Base-by-base conservation (phyloP, 2,329 filamentous ascomycete genomes). In the Magnaporthiopsis incrustans region DNA sequence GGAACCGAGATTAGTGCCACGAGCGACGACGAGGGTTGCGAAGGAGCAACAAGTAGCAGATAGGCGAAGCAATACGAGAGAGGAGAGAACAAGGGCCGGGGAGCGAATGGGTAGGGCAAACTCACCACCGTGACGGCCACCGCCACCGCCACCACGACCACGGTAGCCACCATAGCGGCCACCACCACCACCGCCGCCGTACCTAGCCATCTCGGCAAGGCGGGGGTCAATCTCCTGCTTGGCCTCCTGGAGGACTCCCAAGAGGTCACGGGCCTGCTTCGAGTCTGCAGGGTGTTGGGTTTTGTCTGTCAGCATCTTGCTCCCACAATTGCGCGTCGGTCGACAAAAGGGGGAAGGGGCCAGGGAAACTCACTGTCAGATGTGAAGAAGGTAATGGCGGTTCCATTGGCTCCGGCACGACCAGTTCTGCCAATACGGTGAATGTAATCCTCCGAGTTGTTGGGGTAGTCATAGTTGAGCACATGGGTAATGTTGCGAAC, bases 401-500 rank as follows among this genome's bases (percentile, higher is more conserved):
- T 98, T 81, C 95, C 95, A 69, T 89, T 91, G 73, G 89, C 89
- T 81, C 95, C 95, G 75, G 95, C 94, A 83, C 94, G 91, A 73
- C 95, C 94, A 72, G 95, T 98, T 81, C 95, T 90, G 73, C 95
- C 95, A 78, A 94, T 95, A 77, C 95, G 90, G 77, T 97, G 95
- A 71, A 98, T 96, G 74, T 98, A 98, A 76, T 98, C 94, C 82
- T 99, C 95, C 73, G 95, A 87, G 80, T 98, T 98, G 84, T 98
- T 98, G 78, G 94, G 94, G 81, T 98, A 98, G 79, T 98, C 95
- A 91, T 98, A 97, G 88, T 98, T 98, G 82, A 99, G 86, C 81
- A 99, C 95, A 83, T 99, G 95, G 81, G 95, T 98, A 83, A 99
- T 99, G 86, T 99, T 96, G 57, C 93, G 94, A 84, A 99, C 95